phyloP scores from a whole-genome alignment of 2,329 filamentous ascomycete species.

The Hypomyces rosellus region DNA sequence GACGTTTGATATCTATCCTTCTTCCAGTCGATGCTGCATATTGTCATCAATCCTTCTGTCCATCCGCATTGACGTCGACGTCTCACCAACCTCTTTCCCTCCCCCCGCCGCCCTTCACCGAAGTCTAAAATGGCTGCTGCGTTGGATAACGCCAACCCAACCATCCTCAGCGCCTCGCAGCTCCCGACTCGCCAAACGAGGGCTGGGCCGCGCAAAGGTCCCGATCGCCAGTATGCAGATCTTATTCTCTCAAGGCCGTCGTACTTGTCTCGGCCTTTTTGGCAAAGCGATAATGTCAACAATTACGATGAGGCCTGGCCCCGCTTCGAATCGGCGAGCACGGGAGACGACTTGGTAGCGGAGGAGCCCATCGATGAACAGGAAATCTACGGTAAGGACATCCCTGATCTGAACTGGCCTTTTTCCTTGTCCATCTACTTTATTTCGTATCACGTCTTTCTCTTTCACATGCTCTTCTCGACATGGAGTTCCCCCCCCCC shows the following conservation, averaged over 20 bases:
- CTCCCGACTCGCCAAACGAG: conserved; percentile 68
- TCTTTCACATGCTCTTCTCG: background rate
- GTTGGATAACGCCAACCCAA: conserved; percentile 81
- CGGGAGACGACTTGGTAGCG: conserved; percentile 50
- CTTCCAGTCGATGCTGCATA: background rate
- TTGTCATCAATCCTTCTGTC: background rate
- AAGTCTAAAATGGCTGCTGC: conserved; percentile 20
- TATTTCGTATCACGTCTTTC: background rate
- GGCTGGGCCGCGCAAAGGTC: conserved; percentile 38
- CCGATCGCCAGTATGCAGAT: conserved; percentile 42
- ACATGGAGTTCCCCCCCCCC: background rate
- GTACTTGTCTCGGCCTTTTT: conserved; percentile 37
- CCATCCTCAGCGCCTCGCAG: conserved; percentile 80
- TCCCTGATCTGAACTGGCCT: background rate
- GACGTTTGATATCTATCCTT: no score
- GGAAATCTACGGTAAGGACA: conserved; percentile 76
- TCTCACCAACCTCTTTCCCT: background rate
- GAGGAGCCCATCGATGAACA: conserved; percentile 91
- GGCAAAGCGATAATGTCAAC: conserved; percentile 31
- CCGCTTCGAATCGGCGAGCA: conserved; percentile 29
- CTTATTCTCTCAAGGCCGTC: conserved; percentile 41
- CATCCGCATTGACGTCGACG: background rate
- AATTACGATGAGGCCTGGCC: conserved; percentile 38
- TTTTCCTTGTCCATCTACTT: background rate
- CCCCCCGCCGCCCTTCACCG: background rate